Evolutionary conservation across 2,329 filamentous ascomycete species (phyloP), one percentile per base, ranked within the genome.

Genomic region (Pestalotiopsis sp.): DNA sequence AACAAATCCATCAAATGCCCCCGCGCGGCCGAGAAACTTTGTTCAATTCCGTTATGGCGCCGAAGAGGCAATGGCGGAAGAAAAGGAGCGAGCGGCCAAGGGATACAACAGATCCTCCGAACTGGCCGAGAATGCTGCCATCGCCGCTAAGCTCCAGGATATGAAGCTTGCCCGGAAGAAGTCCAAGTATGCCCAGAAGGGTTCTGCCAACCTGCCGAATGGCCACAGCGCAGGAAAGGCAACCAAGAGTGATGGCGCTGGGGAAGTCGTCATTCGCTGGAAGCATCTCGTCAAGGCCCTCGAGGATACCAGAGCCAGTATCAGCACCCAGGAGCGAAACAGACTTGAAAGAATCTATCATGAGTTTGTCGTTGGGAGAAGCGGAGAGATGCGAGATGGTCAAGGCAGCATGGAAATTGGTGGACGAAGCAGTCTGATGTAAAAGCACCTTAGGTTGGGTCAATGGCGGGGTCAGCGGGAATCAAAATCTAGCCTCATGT

Each of bases 401-500:
- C 93, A 98, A 80, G 94, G 92, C 0, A 92, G 92, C 67, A 97
- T 91, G 79, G 96, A 98, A 80, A 89, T 99, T 81, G 96, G 96
- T 7, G 96, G 94, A 14, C 85, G 96, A 77, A 95, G 92, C 74
- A 98, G 94, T 81, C 84, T 99, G 80, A 98, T 98, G 96, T 98
- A 81, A 75, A 38, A 11, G 14, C 22, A 26, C 14, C 14, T 35
- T 35, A 9, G 30, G 7, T 35, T 35, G 30, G 30, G 7, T 35
- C 30, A 35, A 35, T 35, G 30, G 30, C 7, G 7, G 7, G 7
- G 30, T 35, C 7, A 35, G 30, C 30, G 1, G 30, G 30, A 35
- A 35, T 10, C 30, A 35, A 35, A 35, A 35, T 9, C 30, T 35
- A 35, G 30, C 30, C 2, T 35, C 30, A 35, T 35, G 7, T 9